A percentile compares a stretch with the other conserved stretches of the same genome.
phyloP scores from a whole-genome alignment of 352 stramenopile genomes.

The Phytophthora syringae region DNA sequence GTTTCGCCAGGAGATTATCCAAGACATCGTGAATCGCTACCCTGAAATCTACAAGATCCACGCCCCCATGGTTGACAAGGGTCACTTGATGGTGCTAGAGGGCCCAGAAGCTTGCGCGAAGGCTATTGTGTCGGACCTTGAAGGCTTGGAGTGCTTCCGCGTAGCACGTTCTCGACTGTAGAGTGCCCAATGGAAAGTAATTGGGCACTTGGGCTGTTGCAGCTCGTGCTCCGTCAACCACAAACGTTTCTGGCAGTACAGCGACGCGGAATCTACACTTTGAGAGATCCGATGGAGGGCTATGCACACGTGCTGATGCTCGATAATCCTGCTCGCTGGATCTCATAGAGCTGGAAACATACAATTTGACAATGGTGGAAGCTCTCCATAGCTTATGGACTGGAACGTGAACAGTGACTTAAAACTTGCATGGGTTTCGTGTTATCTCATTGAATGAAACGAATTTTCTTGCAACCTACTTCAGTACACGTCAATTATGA shows the following conservation, averaged over 20 bases:
- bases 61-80: constrained; percentile 25
- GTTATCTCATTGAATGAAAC: no score
- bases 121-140: constrained; percentile 36
- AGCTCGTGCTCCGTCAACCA: constrained; percentile 45
- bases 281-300: no score
- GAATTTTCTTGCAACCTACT: no score
- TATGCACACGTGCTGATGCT: no score
- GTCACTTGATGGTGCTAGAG: constrained; percentile 51
- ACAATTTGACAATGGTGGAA: no score
- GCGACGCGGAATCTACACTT: no score
- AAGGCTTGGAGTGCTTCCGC: constrained; percentile 20
- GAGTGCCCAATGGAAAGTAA: constrained; percentile 48
- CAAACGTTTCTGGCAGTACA: constrained; percentile 50
- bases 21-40: constrained; percentile 22
- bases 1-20: constrained; percentile 27
- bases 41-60: constrained; percentile 38
- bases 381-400: no score
- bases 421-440: background rate
- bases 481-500: no score
- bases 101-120: constrained; percentile 42
- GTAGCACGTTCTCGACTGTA: constrained; percentile 3
- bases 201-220: constrained; percentile 40
- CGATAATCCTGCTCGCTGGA: no score
- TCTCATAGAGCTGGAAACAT: no score
- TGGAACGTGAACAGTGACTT: no score